Evolutionary conservation across 257 asterid species (phyloP).

Genomic region (Agastache rugosa): DNA sequence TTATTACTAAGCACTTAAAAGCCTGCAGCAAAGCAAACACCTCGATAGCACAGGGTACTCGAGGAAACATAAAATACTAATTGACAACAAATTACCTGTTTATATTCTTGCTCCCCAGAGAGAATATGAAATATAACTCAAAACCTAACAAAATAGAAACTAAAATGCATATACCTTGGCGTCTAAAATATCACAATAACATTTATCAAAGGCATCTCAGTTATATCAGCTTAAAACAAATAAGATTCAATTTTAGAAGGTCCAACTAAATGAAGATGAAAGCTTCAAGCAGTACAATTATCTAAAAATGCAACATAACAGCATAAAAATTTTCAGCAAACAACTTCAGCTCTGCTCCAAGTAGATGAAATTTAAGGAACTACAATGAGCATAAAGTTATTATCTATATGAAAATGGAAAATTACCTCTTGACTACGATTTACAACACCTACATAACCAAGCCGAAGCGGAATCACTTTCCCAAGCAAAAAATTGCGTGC

Average conservation of each 20-base stretch:
- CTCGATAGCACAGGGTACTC: too few relatives aligned
- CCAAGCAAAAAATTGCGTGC: constrained; percentile 95
- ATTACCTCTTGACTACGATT: constrained; percentile 98
- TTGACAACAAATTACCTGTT: background rate
- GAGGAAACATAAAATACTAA: background rate
- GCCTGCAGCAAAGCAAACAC: too few relatives aligned
- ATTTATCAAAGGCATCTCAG: background rate
- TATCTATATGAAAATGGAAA: constrained; percentile 14
- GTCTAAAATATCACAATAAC: constrained; percentile 15
- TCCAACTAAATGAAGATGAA: constrained; percentile 23
- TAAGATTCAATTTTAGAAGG: background rate
- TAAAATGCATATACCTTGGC: background rate
- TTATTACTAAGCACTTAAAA: too few relatives aligned
- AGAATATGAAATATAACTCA: background rate
- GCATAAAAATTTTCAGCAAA: background rate
- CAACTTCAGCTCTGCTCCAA: constrained; percentile 16
- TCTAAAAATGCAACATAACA: background rate
- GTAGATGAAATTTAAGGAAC: background rate
- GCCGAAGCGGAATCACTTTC: constrained; percentile 92
- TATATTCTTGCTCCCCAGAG: background rate
- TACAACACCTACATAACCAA: constrained; percentile 96
- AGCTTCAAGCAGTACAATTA: constrained; percentile 7
- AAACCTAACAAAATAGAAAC: background rate
- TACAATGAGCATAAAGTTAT: background rate
- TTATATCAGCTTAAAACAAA: background rate